Evolutionary conservation across 768 basidiomycete genomes (phyloP).

Genomic region (Amanita fuliginea): DNA sequence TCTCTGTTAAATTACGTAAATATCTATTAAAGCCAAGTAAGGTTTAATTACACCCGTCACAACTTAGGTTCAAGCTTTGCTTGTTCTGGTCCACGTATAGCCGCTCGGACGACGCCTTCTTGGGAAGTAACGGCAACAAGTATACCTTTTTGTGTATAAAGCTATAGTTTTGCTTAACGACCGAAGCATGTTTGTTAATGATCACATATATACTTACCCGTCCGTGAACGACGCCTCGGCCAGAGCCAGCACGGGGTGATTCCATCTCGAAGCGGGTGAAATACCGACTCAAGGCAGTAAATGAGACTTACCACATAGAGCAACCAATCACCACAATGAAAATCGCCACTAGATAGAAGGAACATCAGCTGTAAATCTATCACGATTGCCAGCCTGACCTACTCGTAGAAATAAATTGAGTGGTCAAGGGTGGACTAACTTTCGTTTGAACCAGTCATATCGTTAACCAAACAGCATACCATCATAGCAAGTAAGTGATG

Average conservation of each 20-base stretch:
- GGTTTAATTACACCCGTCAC: conserved; percentile 11
- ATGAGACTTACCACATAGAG: conserved; percentile 53
- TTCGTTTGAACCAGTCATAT: background rate
- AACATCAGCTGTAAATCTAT: background rate
- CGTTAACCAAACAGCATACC: conserved; percentile 27
- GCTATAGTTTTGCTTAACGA: conserved; percentile 22
- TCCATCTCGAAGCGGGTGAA: conserved; percentile 33
- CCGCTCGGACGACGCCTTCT: conserved; percentile 66
- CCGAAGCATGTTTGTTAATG: background rate
- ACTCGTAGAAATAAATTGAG: conserved; percentile 73
- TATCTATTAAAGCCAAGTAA: background rate
- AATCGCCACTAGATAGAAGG: conserved; percentile 40
- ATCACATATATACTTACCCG: conserved; percentile 32
- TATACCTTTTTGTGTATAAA: conserved; percentile 56
- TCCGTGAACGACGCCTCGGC: conserved; percentile 61
- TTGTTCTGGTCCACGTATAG: conserved; percentile 30
- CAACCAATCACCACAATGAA: conserved; percentile 74
- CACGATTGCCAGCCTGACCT: conserved; percentile 11
- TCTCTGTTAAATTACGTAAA: background rate
- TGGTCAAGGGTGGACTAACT: conserved; percentile 66
- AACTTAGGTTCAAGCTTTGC: conserved; percentile 21
- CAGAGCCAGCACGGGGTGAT: conserved; percentile 52
- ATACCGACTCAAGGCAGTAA: conserved; percentile 1
- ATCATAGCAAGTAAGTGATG: conserved; percentile 48
- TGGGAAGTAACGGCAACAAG: conserved; percentile 72